Percentiles rank a stretch among this genome's conserved stretches.
Evolutionary conservation across 2,329 filamentous ascomycete genomes (phyloP).

Genomic region (Ceratocystis eucalypticola): DNA sequence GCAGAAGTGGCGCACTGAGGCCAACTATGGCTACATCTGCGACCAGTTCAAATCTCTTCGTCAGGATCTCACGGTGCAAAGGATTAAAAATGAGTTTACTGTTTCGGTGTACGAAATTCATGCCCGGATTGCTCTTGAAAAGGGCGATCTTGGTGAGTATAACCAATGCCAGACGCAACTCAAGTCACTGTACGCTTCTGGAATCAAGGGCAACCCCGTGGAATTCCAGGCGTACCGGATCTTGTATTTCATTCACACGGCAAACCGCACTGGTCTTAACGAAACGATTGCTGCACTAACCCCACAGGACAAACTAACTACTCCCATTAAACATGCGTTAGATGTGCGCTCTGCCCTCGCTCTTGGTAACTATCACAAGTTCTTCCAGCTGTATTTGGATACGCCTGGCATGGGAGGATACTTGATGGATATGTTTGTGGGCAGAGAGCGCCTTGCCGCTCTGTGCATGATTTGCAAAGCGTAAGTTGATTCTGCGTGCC

Average conservation of each 20-base stretch:
- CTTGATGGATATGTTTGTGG: slow-evolving; percentile 98
- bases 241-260: slow-evolving; percentile 97
- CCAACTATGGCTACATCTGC: slow-evolving; percentile 95
- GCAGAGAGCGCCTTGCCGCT: slow-evolving; percentile 79
- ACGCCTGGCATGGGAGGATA: slow-evolving; percentile 96
- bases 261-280: slow-evolving; percentile 96
- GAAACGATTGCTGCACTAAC: slow-evolving; percentile 98
- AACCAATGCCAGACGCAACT: slow-evolving; percentile 99
- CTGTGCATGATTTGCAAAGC: slow-evolving; percentile 87
- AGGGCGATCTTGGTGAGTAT: slow-evolving; percentile 99
- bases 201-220: slow-evolving; percentile 74
- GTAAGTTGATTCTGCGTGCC: slow-evolving; percentile 43
- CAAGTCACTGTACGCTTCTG: slow-evolving; percentile 75
- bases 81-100: slow-evolving; percentile 91
- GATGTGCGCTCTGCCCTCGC: slow-evolving; percentile 83
- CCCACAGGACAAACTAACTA: slow-evolving; percentile 79
- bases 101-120: slow-evolving; percentile 96
- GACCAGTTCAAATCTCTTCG: slow-evolving; percentile 98
- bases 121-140: slow-evolving; percentile 91
- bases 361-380: slow-evolving; percentile 90
- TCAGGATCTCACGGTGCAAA: slow-evolving; percentile 95
- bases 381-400: slow-evolving; percentile 90
- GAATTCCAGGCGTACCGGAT: slow-evolving; percentile 99
- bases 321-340: slow-evolving; percentile 77
- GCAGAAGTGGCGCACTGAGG: slow-evolving; percentile 85